Base-by-base conservation (phyloP, 2,329 filamentous ascomycete species). In the Pseudocercospora macadamiae region DNA sequence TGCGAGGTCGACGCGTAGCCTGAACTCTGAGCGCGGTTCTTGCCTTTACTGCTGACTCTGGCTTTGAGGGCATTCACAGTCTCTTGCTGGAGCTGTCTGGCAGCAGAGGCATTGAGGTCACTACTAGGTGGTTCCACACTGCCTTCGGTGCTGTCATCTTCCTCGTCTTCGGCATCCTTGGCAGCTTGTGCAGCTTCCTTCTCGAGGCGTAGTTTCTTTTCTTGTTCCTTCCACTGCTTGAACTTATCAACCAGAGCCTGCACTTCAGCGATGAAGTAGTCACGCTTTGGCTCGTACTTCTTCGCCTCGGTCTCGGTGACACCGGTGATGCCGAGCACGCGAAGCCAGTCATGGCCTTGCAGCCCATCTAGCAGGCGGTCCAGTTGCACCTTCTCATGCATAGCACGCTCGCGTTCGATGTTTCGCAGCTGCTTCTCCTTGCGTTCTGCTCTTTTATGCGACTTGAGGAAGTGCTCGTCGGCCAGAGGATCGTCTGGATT, bases 261-360 rank as follows among this genome's bases (percentile, higher is more conserved):
- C 58, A 96, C 93, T 61, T 96, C 91, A 57, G 82, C 84, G 67
- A 97, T 89, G 71, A 97, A 96, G 72, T 93, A 87, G 60, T 88
- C 83, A 25, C 95, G 85, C 61, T 95, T 95, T 2, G 89, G 87
- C 74, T 96, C 91, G 74, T 91, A 97, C 26, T 88, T 84, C 73
- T 89, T 95, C 76, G 91, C 93, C 70, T 91, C 90, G 19, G 86
- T 86, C 70, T 97, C 93, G 0, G 91, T 96, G 34, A 96, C 78
- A 34, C 84, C 91, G 64, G 87, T 93, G 30, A 97, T 89, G 23
- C 93, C 95, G 86, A 99, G 92, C 3, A 93, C 85, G 61, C 90
- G 88, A 57, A 97, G 80, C 95, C 95, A 99, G 74, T 97, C 95
- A 58, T 90, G 91, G 2, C 93, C 90, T 72, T 91, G 89, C 1